phyloP scores from a whole-genome alignment of 768 basidiomycete genomes.

The Suillus lakei region DNA sequence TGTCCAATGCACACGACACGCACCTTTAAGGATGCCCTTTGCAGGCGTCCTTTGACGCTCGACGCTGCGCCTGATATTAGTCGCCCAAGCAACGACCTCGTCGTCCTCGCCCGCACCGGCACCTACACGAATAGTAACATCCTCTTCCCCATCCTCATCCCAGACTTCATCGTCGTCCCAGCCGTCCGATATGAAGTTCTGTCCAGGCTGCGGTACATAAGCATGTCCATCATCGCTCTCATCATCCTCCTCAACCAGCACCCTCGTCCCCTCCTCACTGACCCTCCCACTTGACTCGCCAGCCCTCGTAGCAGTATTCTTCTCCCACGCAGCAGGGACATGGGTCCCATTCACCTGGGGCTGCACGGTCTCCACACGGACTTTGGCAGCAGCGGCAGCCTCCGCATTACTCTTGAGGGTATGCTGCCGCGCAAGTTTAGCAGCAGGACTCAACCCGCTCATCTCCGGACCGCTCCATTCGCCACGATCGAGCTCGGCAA shows the following conservation, averaged over 20 bases:
- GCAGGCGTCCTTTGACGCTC: slow-evolving; percentile 69
- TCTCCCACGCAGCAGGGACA: slow-evolving; percentile 76
- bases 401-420: slow-evolving; percentile 82
- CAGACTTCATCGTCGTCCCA: slow-evolving; percentile 85
- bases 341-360: slow-evolving; percentile 42
- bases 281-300: slow-evolving; percentile 51
- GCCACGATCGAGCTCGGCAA: slow-evolving; percentile 80
- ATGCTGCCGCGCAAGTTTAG: slow-evolving; percentile 87
- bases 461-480: slow-evolving; percentile 61
- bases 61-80: slow-evolving; percentile 70
- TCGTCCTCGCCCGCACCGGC: slow-evolving; percentile 51
- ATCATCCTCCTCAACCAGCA: slow-evolving; percentile 76
- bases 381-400: slow-evolving; percentile 47
- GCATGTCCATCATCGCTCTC: slow-evolving; percentile 55
- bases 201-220: slow-evolving; percentile 33
- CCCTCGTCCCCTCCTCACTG: slow-evolving; percentile 68
- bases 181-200: slow-evolving; percentile 58
- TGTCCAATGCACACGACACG: slow-evolving; percentile 8
- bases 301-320: slow-evolving; percentile 70
- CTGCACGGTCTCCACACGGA: slow-evolving; percentile 32
- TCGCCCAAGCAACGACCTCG: slow-evolving; percentile 79
- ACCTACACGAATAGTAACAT: slow-evolving; percentile 69
- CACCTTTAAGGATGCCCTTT: slow-evolving; percentile 87
- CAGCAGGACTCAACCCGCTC: slow-evolving; percentile 87
- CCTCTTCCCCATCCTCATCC: slow-evolving; percentile 72